These are phyloP conservation scores for Pythium insidiosum DNA, from an alignment of 352 stramenopile species.

Conservation along the genomic window DNA sequence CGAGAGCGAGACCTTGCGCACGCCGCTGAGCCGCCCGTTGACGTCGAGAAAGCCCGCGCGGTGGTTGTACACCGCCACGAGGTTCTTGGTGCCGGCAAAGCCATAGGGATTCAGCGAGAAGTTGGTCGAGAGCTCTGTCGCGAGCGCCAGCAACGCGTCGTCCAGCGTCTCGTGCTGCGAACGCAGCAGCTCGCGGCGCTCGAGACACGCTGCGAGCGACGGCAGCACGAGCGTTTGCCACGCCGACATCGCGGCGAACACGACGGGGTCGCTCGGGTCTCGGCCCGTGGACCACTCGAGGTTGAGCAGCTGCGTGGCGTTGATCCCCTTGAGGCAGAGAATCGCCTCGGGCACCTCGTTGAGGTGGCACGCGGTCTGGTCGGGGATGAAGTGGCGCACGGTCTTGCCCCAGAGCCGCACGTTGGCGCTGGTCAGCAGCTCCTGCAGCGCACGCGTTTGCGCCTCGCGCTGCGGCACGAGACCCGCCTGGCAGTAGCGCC, in stretches of 20 bases:
- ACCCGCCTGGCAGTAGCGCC: slow-evolving; percentile 3
- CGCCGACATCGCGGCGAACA: neutral
- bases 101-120: slow-evolving; percentile 1
- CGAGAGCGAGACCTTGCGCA: neutral
- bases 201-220: neutral
- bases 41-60: slow-evolving; percentile 1
- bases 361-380: neutral
- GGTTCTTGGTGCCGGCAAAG: slow-evolving; percentile 2
- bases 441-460: neutral
- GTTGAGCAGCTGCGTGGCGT: slow-evolving; percentile 3
- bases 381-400: neutral
- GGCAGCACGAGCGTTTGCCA: slow-evolving; percentile 2
- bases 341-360: slow-evolving; percentile 5
- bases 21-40: neutral
- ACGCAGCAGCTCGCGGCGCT: neutral
- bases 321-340: slow-evolving; percentile 5
- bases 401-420: neutral
- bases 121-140: slow-evolving; percentile 1
- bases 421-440: neutral
- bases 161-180: neutral
- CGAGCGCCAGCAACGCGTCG: neutral
- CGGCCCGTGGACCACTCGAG: neutral
- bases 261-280: neutral
- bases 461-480: neutral
- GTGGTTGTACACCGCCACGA: neutral